Conservation (phyloP, 805 yeast genomes). For the Millerozyma miso region DNA sequence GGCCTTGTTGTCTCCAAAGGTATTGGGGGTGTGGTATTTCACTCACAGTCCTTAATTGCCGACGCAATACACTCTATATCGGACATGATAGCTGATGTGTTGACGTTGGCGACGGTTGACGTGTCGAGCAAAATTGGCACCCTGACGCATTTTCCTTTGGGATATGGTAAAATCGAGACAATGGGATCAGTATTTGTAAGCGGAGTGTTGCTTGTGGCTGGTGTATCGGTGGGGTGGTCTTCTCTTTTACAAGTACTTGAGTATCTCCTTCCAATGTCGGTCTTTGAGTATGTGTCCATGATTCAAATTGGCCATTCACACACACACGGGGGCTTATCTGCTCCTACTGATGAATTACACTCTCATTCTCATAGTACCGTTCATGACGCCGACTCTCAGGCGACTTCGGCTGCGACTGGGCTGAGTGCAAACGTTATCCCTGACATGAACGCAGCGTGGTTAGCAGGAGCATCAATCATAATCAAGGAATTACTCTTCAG, state of each 20-base stretch:
- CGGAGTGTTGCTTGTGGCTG: slow-evolving; percentile 78
- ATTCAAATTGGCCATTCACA: slow-evolving; percentile 52
- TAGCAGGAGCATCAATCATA: slow-evolving; percentile 83
- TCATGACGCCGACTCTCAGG: slow-evolving; percentile 9
- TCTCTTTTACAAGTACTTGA: slow-evolving; percentile 67
- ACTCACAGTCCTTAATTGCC: slow-evolving; percentile 90
- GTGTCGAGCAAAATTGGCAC: slow-evolving; percentile 54
- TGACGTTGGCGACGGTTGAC: slow-evolving; percentile 86
- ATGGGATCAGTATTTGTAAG: slow-evolving; percentile 89
- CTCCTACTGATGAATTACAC: slow-evolving; percentile 13
- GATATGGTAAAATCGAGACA: slow-evolving; percentile 91
- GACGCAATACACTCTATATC: slow-evolving; percentile 93
- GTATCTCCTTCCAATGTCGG: slow-evolving; percentile 58
- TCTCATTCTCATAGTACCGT: slow-evolving; percentile 5
- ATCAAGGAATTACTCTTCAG: slow-evolving; percentile 86
- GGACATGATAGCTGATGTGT: slow-evolving; percentile 83
- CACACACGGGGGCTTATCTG: slow-evolving; percentile 32
- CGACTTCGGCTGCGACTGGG: slow-evolving; percentile 5
- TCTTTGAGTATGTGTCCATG: slow-evolving; percentile 50
- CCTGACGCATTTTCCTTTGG: slow-evolving; percentile 72
- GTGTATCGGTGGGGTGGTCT: slow-evolving; percentile 85
- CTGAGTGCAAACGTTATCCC: slow-evolving; percentile 18
- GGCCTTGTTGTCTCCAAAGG: slow-evolving; percentile 86
- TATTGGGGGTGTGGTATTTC: slow-evolving; percentile 85
- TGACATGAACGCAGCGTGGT: slow-evolving; percentile 91